Evolutionary conservation across 2,329 filamentous ascomycete species (phyloP).

Genomic region (Thelonectria olida): DNA sequence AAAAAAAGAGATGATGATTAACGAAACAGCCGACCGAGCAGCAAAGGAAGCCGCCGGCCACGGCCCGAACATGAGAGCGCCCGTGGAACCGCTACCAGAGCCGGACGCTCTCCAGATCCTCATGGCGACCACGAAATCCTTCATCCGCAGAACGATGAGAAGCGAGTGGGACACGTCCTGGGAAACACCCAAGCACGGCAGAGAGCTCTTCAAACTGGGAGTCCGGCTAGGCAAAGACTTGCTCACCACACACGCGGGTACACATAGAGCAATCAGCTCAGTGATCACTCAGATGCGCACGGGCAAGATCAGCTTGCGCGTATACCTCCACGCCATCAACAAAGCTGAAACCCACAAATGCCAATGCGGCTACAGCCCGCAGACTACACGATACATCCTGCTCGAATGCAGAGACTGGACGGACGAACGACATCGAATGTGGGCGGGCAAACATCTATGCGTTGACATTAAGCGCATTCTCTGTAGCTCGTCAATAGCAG

Average conservation of each 20-base stretch:
- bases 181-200: not conserved
- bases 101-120: conserved; percentile 10
- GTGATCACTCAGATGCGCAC: conserved; percentile 4
- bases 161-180: conserved; percentile 20
- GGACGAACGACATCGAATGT: not conserved
- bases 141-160: conserved; percentile 19
- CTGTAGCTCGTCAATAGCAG: not conserved
- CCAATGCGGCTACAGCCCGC: not conserved
- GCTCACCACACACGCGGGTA: not conserved
- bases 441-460: not conserved
- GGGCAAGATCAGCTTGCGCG: conserved; percentile 5
- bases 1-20: too few species aligned
- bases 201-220: not conserved
- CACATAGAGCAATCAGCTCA: not conserved
- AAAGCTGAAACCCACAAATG: not conserved
- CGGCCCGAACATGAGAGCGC: not conserved
- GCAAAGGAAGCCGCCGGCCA: conserved; percentile 51
- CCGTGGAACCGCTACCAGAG: not conserved
- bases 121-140: conserved; percentile 24
- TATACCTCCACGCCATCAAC: not conserved
- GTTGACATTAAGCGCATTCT: not conserved
- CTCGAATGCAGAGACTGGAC: conserved; percentile 9
- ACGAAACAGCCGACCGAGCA: conserved; percentile 10
- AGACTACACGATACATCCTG: not conserved
- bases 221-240: not conserved